Evolutionary conservation across 2,329 filamentous ascomycete genomes (phyloP).

Genomic region (Trematosphaeria pertusa): DNA sequence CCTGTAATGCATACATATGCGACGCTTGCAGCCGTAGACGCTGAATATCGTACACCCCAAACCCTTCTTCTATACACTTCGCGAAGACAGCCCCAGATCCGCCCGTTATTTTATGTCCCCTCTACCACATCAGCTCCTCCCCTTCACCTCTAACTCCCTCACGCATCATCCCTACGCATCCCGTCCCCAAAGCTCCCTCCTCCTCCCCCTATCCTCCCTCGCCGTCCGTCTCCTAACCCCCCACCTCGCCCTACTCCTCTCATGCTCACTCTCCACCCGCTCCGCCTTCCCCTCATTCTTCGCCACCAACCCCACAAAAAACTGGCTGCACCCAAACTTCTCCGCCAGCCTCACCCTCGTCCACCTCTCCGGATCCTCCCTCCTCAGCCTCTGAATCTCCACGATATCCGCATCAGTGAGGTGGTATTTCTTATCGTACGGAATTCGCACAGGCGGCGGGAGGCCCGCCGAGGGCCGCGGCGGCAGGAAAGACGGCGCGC

Average conservation of each 20-base stretch:
- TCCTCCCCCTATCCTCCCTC: conserved; percentile 65
- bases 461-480: conserved; percentile 42
- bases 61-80: not conserved
- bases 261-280: conserved; percentile 56
- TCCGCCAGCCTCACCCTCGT: conserved; percentile 65
- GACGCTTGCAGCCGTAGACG: too few species aligned
- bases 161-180: conserved; percentile 54
- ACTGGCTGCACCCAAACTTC: conserved; percentile 67
- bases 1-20: too few species aligned
- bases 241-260: conserved; percentile 66
- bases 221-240: conserved; percentile 65
- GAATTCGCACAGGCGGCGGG: conserved; percentile 57
- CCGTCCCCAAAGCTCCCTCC: conserved; percentile 67
- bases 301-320: conserved; percentile 68
- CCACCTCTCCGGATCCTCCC: conserved; percentile 64
- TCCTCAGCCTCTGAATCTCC: conserved; percentile 64
- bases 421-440: conserved; percentile 67
- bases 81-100: not conserved
- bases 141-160: not conserved
- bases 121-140: not conserved
- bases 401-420: conserved; percentile 63
- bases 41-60: not conserved
- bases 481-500: conserved; percentile 23
- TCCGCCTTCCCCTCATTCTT: conserved; percentile 52
- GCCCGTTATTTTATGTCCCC: not conserved